A percentile compares a stretch with the other conserved stretches of the same genome.
phyloP scores from a whole-genome alignment of 2,329 filamentous ascomycete genomes.

The Neonectria coccinea region DNA sequence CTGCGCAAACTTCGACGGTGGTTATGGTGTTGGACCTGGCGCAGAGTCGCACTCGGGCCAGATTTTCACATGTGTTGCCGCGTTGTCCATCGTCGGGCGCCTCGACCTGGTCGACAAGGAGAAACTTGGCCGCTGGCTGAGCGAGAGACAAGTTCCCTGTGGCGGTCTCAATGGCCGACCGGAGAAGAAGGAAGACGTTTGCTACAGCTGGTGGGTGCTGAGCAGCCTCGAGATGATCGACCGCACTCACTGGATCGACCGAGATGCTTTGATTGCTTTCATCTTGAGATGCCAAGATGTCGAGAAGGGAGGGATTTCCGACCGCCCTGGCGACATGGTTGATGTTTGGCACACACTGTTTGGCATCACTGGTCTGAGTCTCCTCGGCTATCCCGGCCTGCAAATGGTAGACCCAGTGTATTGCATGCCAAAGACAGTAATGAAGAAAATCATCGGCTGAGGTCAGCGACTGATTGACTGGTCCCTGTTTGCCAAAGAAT shows the following conservation, averaged over 20 bases:
- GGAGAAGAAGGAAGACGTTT: slow-evolving; percentile 96
- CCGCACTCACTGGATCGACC: slow-evolving; percentile 92
- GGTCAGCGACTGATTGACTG: background rate
- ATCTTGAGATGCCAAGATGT: slow-evolving; percentile 91
- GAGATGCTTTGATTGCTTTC: slow-evolving; percentile 80
- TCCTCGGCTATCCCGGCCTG: slow-evolving; percentile 81
- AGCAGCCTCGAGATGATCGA: slow-evolving; percentile 92
- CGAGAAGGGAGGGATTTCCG: slow-evolving; percentile 85
- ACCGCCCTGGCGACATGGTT: slow-evolving; percentile 92
- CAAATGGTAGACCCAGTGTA: slow-evolving; percentile 89
- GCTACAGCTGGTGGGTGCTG: slow-evolving; percentile 99
- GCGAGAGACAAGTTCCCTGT: slow-evolving; percentile 87
- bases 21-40: slow-evolving; percentile 88
- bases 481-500: background rate
- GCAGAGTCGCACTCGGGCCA: slow-evolving; percentile 96
- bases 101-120: slow-evolving; percentile 87
- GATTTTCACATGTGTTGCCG: slow-evolving; percentile 93
- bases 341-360: slow-evolving; percentile 98
- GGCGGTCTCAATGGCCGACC: slow-evolving; percentile 94
- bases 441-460: slow-evolving; percentile 67
- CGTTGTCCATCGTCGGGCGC: slow-evolving; percentile 83
- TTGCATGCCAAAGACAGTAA: slow-evolving; percentile 79
- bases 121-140: slow-evolving; percentile 88
- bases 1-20: slow-evolving; percentile 94
- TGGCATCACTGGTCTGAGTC: slow-evolving; percentile 86